Conservation (phyloP, 495 filamentous ascomycete genomes). For the Hyaloscypha bicolor region DNA sequence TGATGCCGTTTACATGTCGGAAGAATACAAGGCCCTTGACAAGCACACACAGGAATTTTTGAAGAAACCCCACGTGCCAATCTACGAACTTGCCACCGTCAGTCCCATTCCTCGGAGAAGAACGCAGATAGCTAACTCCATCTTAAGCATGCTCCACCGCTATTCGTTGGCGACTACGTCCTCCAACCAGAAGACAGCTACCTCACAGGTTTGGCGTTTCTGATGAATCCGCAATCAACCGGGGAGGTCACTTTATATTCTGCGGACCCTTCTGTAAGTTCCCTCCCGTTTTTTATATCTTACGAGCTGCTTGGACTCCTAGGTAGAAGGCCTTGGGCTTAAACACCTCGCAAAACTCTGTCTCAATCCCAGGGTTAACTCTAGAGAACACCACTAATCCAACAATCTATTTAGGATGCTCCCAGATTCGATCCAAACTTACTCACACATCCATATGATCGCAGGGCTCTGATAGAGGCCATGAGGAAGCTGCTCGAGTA, state of each 20-base stretch:
- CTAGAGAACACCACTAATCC: no score
- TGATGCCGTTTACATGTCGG: constrained; percentile 37
- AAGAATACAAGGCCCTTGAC: constrained; percentile 50
- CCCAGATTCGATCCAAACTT: constrained; percentile 35
- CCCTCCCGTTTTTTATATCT: neutral
- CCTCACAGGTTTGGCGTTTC: constrained; percentile 20
- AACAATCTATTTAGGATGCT: constrained; percentile 2
- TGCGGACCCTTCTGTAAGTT: constrained; percentile 14
- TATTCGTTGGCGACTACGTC: constrained; percentile 19
- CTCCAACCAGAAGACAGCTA: constrained; percentile 24
- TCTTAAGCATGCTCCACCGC: constrained; percentile 26
- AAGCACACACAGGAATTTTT: constrained; percentile 41
- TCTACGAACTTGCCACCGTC: constrained; percentile 39
- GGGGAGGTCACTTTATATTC: constrained; percentile 33
- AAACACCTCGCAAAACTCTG: no score
- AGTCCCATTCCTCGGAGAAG: constrained; percentile 3
- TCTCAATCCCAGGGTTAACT: no score
- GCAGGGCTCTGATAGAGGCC: constrained; percentile 45
- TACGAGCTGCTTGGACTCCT: neutral
- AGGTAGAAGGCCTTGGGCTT: no score
- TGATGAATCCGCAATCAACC: constrained; percentile 28
- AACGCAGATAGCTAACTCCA: neutral
- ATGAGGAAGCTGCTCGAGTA: constrained; percentile 42
- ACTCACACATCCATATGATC: constrained; percentile 48
- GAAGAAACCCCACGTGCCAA: constrained; percentile 45